phyloP scores from a whole-genome alignment of 306 rosid genomes.

The Fragaria iinumae region DNA sequence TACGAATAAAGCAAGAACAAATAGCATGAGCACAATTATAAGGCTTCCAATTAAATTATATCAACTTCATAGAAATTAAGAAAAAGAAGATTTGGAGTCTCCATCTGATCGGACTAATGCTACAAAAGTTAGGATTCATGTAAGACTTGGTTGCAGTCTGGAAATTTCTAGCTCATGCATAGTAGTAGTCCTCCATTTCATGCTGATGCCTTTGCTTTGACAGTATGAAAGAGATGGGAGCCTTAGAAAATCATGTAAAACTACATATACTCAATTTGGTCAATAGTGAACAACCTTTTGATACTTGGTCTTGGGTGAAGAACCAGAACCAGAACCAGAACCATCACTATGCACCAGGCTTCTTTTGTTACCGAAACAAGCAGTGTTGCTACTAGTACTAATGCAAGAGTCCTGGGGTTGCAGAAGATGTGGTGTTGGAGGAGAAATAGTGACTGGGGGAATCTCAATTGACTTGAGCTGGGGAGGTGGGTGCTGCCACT shows the following conservation, averaged over 20 bases:
- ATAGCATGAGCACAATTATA: slow-evolving; percentile 25
- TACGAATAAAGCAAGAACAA: slow-evolving; percentile 24
- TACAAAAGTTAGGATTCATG: slow-evolving; percentile 38
- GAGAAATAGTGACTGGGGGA: slow-evolving; percentile 62
- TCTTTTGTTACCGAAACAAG: slow-evolving; percentile 39
- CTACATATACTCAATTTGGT: slow-evolving; percentile 14
- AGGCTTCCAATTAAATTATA: slow-evolving; percentile 22
- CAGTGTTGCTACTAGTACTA: neutral
- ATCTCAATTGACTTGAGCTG: slow-evolving; percentile 60
- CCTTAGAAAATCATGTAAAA: slow-evolving; percentile 37
- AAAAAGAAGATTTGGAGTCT: slow-evolving; percentile 13
- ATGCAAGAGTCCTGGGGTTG: slow-evolving; percentile 25
- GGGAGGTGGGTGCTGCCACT: slow-evolving; percentile 95
- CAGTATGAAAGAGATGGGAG: slow-evolving; percentile 36
- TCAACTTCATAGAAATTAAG: slow-evolving; percentile 2
- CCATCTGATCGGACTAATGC: slow-evolving; percentile 7
- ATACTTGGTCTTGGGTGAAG: slow-evolving; percentile 35
- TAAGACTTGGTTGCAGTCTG: slow-evolving; percentile 24
- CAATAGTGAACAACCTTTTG: slow-evolving; percentile 33
- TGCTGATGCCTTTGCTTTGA: slow-evolving; percentile 31
- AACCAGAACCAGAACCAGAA: slow-evolving; percentile 24
- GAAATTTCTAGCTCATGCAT: slow-evolving; percentile 22
- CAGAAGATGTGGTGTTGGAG: slow-evolving; percentile 23
- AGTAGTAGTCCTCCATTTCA: slow-evolving; percentile 31
- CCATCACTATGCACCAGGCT: slow-evolving; percentile 29